Base-by-base conservation (phyloP, 305 asterid species). In the Fraxinus velutina region DNA sequence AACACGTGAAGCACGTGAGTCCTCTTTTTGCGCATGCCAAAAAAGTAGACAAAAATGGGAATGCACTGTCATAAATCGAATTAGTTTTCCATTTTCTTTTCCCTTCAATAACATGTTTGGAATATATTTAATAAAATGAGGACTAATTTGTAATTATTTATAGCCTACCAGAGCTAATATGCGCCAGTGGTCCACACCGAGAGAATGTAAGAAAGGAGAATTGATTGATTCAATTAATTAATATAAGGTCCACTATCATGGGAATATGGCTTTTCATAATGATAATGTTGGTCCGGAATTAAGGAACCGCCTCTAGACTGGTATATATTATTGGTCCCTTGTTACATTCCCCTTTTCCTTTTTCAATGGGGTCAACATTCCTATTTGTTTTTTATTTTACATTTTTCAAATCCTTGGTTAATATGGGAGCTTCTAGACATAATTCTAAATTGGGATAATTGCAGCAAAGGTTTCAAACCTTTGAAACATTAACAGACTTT, bases 1-100 rank as follows among this genome's bases (percentile, higher is more conserved):
- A 13, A 66, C 30, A 0, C 80, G 85, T 87, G 87, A 76, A 75
- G 88, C 90, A 84, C 85, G 89, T 86, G 88, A 84, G 85, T 62
- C 33, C 70, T 74, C 89, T 88, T 88, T 86, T 86, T 37, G 79
- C 83, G 89, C 90, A 81, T 88, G 90, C 87, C 83, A 47, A 13
- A 78, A 86, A 88, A 88, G 89, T 81, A 62, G 83, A 78, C 81
- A 76, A 60, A 86, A 42, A 47, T 47, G 19, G 17, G 6, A 80
- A 84, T 88, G 86, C 72, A 79, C 36, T 62, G 78, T 78, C 70
- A 75, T 75, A 75, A 75, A 42, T 37, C 30, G 42, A 75, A 50
- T 42, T 75, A 30, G 2, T 75, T 17, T 39, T 9, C 10, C 24
- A 5, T 34, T 3, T 1, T 1, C 2, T 57, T 57, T 57, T 19